Base-by-base conservation (phyloP, 2,329 filamentous ascomycete genomes). In the Fusarium sp. region DNA sequence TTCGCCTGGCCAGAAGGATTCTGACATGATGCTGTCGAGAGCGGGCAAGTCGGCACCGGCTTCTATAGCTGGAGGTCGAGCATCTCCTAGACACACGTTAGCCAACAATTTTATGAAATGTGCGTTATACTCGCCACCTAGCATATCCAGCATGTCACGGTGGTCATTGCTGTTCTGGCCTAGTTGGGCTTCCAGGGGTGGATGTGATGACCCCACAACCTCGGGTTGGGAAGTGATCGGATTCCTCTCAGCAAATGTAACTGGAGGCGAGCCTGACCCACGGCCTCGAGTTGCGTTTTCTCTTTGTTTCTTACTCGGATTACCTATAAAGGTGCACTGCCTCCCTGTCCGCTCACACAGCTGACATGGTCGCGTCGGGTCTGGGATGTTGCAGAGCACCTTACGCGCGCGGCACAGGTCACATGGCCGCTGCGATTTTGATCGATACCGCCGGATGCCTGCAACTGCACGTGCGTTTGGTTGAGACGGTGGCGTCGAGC, bases 311-410 rank as follows among this genome's bases (percentile, higher is more conserved):
- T 74, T 71, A 1, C 65, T 66, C n/a, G 71, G 66, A 18, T 73
- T 73, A 0, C 57, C 68, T 9, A 74, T 41, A 53, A 76, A 76
- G 2, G 73, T 76, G 40, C 73, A 76, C 1, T 59, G 60, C 6
- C 73, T 59, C 10, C 72, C 72, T 1, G 70, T 74, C 6, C 73
- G 58, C 23, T 71, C 60, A 23, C 73, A 76, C 3, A 75, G 64
- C 44, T 75, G 73, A 31, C 73, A 76, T 16, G 73, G 73, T 37
- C 59, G 52, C n/a, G 62, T 53, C 1, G 73, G 73, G 34, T 75
- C 73, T 7, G 73, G 73, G 3, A 76, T 76, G 9, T 76, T 76
- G 58, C 73, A 75, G 4, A 76, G 67, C 2, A 69, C 73, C 37
- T 76, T 76, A 23, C 73, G 73, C 3, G 72, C 52, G 10, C 68